Evolutionary conservation across 257 asterid genomes (phyloP), one percentile per base, ranked within the genome.

Genomic region (Solanum clarkiae): DNA sequence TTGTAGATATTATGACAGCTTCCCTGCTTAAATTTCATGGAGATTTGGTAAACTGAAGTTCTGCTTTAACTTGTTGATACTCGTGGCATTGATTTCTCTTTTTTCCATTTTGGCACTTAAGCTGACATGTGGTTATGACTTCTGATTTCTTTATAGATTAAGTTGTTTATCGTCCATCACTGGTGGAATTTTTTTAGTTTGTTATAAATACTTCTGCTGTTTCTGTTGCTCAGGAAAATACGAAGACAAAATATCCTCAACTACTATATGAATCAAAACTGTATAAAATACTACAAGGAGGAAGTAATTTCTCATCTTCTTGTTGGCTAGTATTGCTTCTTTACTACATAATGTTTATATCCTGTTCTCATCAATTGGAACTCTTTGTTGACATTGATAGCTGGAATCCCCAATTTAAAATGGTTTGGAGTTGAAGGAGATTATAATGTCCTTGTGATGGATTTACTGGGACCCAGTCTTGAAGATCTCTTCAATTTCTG

Each of bases 351-450:
- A 82, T 81, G 80, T 90, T 51, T 57, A 45, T 53, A 36, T 54
- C 83, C 20, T 59, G 55, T 80, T 57, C 87, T 85, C 20, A 57
- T 49, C 49, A 6, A 40, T 88, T 84, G 84, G 63, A 74, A 44
- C 81, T 20, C 45, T 65, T 44, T 71, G 66, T 85, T 63, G 71
- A 85, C 59, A 77, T 88, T 86, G 51, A 65, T 80, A 95, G 99
- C 95, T 87, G 99, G 98, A 68, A 92, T 95, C 86, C 97, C 99
- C 55, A 89, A 86, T 85, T 87, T 93, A 72, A 92, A 90, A 90
- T 95, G 99, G 98, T 95, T 91, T 86, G 99, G 99, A 60, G 98
- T 93, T 49, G 99, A 94, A 85, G 98, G 99, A 84, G 99, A 94
- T 90, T 95, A 94, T 86, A 94, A 94, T 91, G 97, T 92, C 84